Conservation (phyloP, 805 yeast species). For the Metschnikowia aberdeeniae region DNA sequence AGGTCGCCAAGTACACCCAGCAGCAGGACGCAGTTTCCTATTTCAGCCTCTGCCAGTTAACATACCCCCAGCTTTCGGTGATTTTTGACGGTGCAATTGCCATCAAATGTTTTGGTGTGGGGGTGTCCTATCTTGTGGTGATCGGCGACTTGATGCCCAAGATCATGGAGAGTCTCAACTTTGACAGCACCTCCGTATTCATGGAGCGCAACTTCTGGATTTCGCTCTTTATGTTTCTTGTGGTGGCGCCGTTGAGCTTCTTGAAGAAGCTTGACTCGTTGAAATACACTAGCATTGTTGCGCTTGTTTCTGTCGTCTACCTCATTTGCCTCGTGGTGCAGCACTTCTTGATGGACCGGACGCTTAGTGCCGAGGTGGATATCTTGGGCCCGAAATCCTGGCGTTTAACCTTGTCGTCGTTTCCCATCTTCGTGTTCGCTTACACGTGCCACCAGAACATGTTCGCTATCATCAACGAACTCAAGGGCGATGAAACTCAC, state of each 20-base stretch:
- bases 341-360: constrained; percentile 34
- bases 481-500: constrained; percentile 34
- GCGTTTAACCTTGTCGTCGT: constrained; percentile 49
- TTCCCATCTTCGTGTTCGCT: constrained; percentile 74
- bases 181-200: constrained; percentile 19
- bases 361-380: constrained; percentile 15
- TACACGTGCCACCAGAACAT: constrained; percentile 80
- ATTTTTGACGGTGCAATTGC: constrained; percentile 74
- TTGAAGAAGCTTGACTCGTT: constrained; percentile 63
- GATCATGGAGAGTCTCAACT: constrained; percentile 38
- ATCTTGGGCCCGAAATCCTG: constrained; percentile 39
- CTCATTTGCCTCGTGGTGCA: constrained; percentile 52
- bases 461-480: constrained; percentile 71
- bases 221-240: constrained; percentile 42
- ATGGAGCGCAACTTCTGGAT: constrained; percentile 51
- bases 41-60: constrained; percentile 47
- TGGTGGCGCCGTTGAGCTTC: constrained; percentile 62
- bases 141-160: constrained; percentile 76
- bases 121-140: constrained; percentile 64
- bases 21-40: constrained; percentile 41
- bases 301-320: constrained; percentile 62
- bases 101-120: constrained; percentile 77
- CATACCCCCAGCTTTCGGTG: constrained; percentile 66
- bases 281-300: constrained; percentile 67
- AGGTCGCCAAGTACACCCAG: constrained; percentile 50